Conservation (phyloP, 768 basidiomycete genomes). For the Cystofilobasidium ferigula region DNA sequence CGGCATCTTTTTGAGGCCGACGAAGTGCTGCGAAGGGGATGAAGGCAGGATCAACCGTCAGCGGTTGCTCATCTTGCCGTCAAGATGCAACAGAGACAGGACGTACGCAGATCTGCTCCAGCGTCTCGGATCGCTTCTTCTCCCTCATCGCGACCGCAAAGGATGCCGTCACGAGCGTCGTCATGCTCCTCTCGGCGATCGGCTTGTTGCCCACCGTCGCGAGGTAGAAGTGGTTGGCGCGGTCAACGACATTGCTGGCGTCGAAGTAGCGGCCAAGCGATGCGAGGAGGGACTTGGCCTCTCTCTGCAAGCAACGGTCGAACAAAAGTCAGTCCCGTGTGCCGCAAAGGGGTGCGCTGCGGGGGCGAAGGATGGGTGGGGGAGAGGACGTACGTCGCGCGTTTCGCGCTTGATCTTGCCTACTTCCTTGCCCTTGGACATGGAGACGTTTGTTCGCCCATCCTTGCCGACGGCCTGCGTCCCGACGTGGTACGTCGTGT, state of each 20-base stretch:
- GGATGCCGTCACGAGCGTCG: constrained; percentile 12
- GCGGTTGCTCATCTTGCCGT: not conserved
- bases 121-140: constrained; percentile 11
- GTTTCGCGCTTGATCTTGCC: constrained; percentile 7
- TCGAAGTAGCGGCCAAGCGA: constrained; percentile 19
- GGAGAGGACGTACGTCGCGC: constrained; percentile 6
- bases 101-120: constrained; percentile 21
- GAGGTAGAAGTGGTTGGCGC: constrained; percentile 11
- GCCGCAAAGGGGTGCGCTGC: not conserved
- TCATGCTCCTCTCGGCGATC: constrained; percentile 2
- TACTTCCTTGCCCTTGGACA: not conserved
- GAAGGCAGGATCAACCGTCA: not conserved
- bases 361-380: not conserved
- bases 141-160: constrained; percentile 19
- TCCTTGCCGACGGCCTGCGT: not conserved
- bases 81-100: not conserved
- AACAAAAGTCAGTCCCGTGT: not conserved
- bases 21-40: constrained; percentile 7
- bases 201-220: not conserved
- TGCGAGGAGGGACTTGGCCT: not conserved
- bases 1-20: constrained; percentile 7
- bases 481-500: constrained; percentile 2
- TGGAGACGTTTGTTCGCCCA: not conserved
- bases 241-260: constrained; percentile 2
- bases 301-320: not conserved